A percentile compares a stretch with the other conserved stretches of the same genome.
Conservation (phyloP, 2,329 filamentous ascomycete species). For the Cryphonectria japonica region DNA sequence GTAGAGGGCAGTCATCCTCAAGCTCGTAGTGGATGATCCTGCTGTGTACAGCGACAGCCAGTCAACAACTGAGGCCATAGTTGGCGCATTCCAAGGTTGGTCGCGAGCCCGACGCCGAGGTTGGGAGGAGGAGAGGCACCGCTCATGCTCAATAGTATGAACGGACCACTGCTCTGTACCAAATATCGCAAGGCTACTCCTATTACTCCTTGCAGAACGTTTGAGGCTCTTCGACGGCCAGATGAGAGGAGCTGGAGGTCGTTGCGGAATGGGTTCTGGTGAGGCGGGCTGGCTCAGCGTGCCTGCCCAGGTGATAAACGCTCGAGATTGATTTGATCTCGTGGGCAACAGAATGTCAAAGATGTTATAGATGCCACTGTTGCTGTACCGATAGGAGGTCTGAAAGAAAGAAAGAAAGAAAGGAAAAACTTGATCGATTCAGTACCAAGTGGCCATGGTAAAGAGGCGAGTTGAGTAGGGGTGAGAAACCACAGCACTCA, state of each 20-base stretch:
- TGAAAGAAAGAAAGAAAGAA: not conserved
- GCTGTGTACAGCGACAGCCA: not conserved
- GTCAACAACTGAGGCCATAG: not conserved
- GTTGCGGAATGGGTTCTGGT: not conserved
- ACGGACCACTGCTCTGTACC: too few relatives aligned
- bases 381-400: not conserved
- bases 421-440: not conserved
- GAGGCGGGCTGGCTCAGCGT: not conserved
- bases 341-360: not conserved
- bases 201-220: not conserved
- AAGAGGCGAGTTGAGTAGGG: not conserved
- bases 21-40: not conserved
- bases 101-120: not conserved
- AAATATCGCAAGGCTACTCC: not conserved
- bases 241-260: not conserved
- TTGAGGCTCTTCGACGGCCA: not conserved
- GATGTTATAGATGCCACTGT: not conserved
- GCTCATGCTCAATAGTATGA: not conserved
- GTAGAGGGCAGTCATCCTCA: not conserved
- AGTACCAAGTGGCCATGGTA: not conserved
- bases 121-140: not conserved
- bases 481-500: not conserved
- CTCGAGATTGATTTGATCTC: not conserved
- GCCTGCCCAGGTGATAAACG: not conserved
- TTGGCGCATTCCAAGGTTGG: not conserved